phyloP scores from a whole-genome alignment of 805 yeast genomes.

The Maudiozyma barnettii region DNA sequence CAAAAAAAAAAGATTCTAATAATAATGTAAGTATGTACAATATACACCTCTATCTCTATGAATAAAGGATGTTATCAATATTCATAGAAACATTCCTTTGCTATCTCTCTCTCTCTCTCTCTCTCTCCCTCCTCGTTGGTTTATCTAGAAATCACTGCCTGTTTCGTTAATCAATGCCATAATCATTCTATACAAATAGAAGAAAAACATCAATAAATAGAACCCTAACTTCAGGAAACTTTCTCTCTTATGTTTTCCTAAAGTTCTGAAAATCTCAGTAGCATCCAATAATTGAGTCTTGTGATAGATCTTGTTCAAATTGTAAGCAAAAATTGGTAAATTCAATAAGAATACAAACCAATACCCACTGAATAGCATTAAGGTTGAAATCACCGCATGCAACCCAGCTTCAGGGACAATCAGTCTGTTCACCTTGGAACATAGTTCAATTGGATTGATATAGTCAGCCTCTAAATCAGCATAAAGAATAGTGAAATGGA shows the following conservation, averaged over 20 bases:
- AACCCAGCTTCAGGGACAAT: slow-evolving; percentile 83
- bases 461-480: slow-evolving; percentile 93
- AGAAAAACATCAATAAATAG: slow-evolving; percentile 87
- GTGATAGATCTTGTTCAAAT: slow-evolving; percentile 65
- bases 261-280: slow-evolving; percentile 92
- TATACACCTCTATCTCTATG: not conserved
- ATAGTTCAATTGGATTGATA: slow-evolving; percentile 93
- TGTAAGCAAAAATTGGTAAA: slow-evolving; percentile 76
- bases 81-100: no score
- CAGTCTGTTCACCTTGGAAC: slow-evolving; percentile 83
- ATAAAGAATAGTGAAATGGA: slow-evolving; percentile 89
- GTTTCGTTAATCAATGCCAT: slow-evolving; percentile 70
- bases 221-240: slow-evolving; percentile 83
- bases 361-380: slow-evolving; percentile 78
- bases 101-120: no score
- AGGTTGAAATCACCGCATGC: slow-evolving; percentile 59
- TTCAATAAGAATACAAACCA: slow-evolving; percentile 84
- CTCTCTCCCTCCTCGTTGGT: no score
- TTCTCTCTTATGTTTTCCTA: slow-evolving; percentile 87
- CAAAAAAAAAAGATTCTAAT: not conserved
- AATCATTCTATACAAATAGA: slow-evolving; percentile 91
- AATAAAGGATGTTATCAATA: not conserved
- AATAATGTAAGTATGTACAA: not conserved
- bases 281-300: slow-evolving; percentile 88
- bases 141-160: slow-evolving; percentile 6